Conservation (phyloP, 176 grass and related monocot species). For the Musa beccarii region DNA sequence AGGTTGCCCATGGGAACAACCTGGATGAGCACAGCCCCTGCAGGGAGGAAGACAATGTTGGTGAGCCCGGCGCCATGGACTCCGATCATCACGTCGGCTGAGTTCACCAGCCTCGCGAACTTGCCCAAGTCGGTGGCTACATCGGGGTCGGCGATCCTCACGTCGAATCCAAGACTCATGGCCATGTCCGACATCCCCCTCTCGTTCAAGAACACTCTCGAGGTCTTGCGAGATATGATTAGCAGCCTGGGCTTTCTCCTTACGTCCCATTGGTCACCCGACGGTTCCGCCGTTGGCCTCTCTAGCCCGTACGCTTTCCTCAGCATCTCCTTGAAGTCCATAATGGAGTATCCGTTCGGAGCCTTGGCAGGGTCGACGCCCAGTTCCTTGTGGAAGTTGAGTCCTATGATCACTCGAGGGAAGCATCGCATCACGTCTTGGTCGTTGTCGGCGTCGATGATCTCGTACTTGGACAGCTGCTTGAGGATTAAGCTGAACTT, state of each 20-base stretch:
- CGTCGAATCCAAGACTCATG: slow-evolving; percentile 11
- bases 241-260: neutral
- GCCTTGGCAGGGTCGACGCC: slow-evolving; percentile 34
- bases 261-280: neutral
- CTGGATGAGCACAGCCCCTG: neutral
- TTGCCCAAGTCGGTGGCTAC: neutral
- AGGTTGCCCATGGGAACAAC: neutral
- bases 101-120: slow-evolving; percentile 9
- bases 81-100: slow-evolving; percentile 8
- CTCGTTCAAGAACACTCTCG: slow-evolving; percentile 1
- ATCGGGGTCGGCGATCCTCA: neutral
- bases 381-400: slow-evolving; percentile 87
- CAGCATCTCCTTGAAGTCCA: slow-evolving; percentile 1
- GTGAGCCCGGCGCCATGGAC: neutral
- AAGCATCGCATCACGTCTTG: slow-evolving; percentile 54
- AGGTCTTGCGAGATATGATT: neutral
- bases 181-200: slow-evolving; percentile 11
- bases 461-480: slow-evolving; percentile 55
- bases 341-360: neutral
- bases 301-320: neutral
- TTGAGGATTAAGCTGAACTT: slow-evolving; percentile 56
- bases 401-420: slow-evolving; percentile 37
- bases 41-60: slow-evolving; percentile 7
- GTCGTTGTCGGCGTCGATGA: slow-evolving; percentile 69
- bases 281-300: neutral